Percentiles rank a stretch among this genome's conserved stretches.
These are phyloP conservation scores for Podospora pseudocomata DNA, from an alignment of 495 filamentous ascomycete genomes.

Conservation along the genomic window DNA sequence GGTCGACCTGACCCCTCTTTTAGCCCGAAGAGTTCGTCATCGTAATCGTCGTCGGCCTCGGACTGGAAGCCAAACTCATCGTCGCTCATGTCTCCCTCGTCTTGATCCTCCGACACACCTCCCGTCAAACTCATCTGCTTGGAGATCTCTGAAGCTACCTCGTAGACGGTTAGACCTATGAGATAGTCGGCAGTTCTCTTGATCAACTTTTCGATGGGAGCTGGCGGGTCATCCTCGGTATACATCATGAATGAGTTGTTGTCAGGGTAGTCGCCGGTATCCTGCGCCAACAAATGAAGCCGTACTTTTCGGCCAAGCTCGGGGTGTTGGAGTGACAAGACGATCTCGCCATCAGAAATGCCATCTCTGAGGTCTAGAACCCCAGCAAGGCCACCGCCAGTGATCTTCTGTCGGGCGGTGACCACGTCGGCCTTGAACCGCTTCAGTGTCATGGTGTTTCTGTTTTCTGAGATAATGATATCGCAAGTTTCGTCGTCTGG, in stretches of 20 bases:
- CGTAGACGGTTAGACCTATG: constrained; percentile 40
- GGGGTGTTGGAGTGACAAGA: constrained; percentile 27
- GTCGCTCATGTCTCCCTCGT: constrained; percentile 31
- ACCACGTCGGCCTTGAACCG: constrained; percentile 38
- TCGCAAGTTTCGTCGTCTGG: no score
- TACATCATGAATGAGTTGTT: constrained; percentile 59
- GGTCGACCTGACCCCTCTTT: neutral
- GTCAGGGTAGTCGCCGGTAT: constrained; percentile 62
- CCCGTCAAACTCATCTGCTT: constrained; percentile 32
- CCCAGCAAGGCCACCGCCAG: constrained; percentile 26
- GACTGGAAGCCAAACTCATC: constrained; percentile 29
- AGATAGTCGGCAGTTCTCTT: constrained; percentile 19
- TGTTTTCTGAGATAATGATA: neutral
- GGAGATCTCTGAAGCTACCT: constrained; percentile 46
- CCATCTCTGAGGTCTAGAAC: constrained; percentile 19
- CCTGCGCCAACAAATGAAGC: constrained; percentile 31
- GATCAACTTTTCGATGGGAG: constrained; percentile 9
- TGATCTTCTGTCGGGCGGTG: constrained; percentile 22
- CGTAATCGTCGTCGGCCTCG: constrained; percentile 30
- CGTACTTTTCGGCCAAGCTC: constrained; percentile 18
- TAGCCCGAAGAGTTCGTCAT: constrained; percentile 26
- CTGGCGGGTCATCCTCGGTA: constrained; percentile 48
- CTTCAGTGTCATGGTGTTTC: constrained; percentile 25
- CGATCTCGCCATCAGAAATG: constrained; percentile 30
- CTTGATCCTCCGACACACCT: constrained; percentile 22